Evolutionary conservation across 768 basidiomycete genomes (phyloP).

Genomic region (Lactarius sanguifluus): DNA sequence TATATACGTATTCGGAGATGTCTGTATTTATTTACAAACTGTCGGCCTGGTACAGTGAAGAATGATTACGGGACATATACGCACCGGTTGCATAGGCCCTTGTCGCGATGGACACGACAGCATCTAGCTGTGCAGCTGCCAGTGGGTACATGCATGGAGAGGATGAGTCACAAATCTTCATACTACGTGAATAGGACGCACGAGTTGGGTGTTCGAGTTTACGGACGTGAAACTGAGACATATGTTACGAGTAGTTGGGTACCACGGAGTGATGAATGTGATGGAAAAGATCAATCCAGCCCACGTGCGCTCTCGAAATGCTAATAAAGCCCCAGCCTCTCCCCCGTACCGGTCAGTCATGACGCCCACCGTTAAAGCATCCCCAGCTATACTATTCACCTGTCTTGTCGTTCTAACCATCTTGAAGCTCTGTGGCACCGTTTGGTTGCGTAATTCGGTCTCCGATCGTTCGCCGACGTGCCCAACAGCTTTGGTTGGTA

Average conservation of each 20-base stretch:
- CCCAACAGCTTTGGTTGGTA: not conserved
- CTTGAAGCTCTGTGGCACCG: not conserved
- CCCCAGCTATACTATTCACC: not conserved
- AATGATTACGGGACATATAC: not conserved
- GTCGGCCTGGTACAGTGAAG: not conserved
- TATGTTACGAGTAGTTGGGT: not conserved
- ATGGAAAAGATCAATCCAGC: not conserved
- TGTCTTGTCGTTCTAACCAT: not conserved
- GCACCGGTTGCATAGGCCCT: slow-evolving; percentile 10
- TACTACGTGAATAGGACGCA: not conserved
- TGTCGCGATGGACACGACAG: not conserved
- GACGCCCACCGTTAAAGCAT: not conserved
- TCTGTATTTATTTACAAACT: not conserved
- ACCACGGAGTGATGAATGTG: not conserved
- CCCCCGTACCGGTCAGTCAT: not conserved
- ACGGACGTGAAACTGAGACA: not conserved
- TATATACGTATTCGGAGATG: slow-evolving; percentile 3
- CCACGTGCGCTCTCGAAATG: not conserved
- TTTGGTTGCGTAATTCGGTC: slow-evolving; percentile 1
- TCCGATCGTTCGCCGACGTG: not conserved
- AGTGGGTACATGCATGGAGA: not conserved
- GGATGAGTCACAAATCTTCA: not conserved
- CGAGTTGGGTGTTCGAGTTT: slow-evolving; percentile 4
- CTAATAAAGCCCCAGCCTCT: not conserved
- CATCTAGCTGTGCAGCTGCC: slow-evolving; percentile 2